phyloP scores from a whole-genome alignment of 257 asterid genomes.

The Solanum ossicruentum region DNA sequence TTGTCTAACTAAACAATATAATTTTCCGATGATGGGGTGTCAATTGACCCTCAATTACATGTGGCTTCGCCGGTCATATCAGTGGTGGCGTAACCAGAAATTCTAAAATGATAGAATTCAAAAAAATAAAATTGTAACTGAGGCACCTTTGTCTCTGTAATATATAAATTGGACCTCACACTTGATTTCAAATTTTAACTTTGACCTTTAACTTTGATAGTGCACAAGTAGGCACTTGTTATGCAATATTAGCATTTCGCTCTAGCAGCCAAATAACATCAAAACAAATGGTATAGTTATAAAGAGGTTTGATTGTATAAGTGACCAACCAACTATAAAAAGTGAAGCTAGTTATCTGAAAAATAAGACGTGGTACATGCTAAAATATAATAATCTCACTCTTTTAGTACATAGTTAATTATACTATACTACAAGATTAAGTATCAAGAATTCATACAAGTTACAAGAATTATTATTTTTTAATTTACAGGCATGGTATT shows the following conservation, averaged over 20 bases:
- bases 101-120: neutral
- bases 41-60: no score
- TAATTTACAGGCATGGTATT: constrained; percentile 62
- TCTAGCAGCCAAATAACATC: neutral
- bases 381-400: neutral
- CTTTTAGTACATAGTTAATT: neutral
- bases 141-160: neutral
- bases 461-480: neutral
- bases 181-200: no score
- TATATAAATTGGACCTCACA: no score
- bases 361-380: neutral
- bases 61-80: no score
- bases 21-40: no score
- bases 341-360: neutral
- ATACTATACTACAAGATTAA: neutral
- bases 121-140: neutral
- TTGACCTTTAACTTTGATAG: no score
- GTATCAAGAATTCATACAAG: neutral
- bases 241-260: neutral
- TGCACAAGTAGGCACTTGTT: no score
- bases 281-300: neutral
- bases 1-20: no score
- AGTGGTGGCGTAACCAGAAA: no score
- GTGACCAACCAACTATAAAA: neutral
- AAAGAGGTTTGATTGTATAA: neutral